Evolutionary conservation across 306 rosid species (phyloP).

Genomic region (Geum urbanum): DNA sequence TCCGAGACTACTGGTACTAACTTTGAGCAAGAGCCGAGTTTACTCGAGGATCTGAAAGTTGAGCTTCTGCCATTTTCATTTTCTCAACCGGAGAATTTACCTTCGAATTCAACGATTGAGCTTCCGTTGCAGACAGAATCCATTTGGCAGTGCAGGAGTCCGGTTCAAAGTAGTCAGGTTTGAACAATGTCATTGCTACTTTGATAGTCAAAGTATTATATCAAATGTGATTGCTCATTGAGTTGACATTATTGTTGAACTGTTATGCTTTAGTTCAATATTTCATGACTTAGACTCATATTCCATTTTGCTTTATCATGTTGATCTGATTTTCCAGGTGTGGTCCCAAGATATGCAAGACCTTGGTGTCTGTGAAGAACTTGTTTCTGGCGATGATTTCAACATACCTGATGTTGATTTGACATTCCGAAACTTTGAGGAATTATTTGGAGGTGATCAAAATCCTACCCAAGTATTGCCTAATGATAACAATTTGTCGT

Average conservation of each 20-base stretch:
- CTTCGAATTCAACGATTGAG: slow-evolving; percentile 46
- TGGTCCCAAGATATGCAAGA: slow-evolving; percentile 95
- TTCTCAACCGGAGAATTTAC: slow-evolving; percentile 48
- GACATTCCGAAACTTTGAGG: slow-evolving; percentile 71
- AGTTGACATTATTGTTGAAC: too few species aligned
- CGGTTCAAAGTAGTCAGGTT: slow-evolving; percentile 67
- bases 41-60: slow-evolving; percentile 34
- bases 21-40: slow-evolving; percentile 29
- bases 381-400: slow-evolving; percentile 60
- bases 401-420: slow-evolving; percentile 83
- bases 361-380: slow-evolving; percentile 84
- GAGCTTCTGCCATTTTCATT: slow-evolving; percentile 42
- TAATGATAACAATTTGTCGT: slow-evolving; percentile 45
- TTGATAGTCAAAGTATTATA: too few species aligned
- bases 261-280: not conserved
- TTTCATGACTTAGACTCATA: not conserved
- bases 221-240: too few species aligned
- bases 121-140: slow-evolving; percentile 58
- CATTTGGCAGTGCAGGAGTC: slow-evolving; percentile 62
- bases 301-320: not conserved
- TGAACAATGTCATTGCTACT: slow-evolving; percentile 19
- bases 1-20: slow-evolving; percentile 28
- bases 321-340: slow-evolving; percentile 44
- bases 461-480: slow-evolving; percentile 45
- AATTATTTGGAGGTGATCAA: slow-evolving; percentile 71